Conservation (phyloP, 371 early-diverging fungal species). For the Rhizopus sp. region DNA sequence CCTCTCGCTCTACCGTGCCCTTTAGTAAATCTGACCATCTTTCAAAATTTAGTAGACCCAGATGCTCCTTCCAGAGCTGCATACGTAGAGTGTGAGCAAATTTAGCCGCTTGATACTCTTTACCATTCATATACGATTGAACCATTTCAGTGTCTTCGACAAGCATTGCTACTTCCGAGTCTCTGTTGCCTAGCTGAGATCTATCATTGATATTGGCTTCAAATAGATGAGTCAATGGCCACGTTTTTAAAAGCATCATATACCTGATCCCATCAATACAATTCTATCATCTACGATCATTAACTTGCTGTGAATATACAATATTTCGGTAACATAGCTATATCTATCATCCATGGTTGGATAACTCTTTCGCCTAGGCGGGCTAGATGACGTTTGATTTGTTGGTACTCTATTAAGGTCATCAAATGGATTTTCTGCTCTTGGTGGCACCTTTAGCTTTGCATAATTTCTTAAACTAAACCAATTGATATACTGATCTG, state of each 20-base stretch:
- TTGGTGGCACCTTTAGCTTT: constrained; percentile 35
- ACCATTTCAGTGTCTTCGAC: constrained; percentile 79
- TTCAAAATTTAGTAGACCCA: constrained; percentile 64
- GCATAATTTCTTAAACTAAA: constrained; percentile 78
- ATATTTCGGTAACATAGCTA: constrained; percentile 75
- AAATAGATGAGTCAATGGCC: background rate
- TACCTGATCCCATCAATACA: constrained; percentile 83
- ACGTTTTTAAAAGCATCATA: background rate
- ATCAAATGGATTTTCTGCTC: constrained; percentile 21
- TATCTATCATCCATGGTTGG: constrained; percentile 35
- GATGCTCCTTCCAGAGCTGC: constrained; percentile 85
- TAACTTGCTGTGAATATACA: constrained; percentile 92
- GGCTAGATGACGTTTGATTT: constrained; percentile 6
- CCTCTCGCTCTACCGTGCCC: background rate
- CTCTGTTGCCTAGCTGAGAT: constrained; percentile 84
- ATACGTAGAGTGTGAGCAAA: constrained; percentile 79
- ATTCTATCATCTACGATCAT: constrained; percentile 90
- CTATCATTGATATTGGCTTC: constrained; percentile 60
- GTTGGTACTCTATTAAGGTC: constrained; percentile 16
- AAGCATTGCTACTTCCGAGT: constrained; percentile 89
- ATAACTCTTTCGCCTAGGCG: background rate
- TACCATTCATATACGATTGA: constrained; percentile 71
- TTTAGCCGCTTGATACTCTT: constrained; percentile 69
- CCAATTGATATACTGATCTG: constrained; percentile 77
- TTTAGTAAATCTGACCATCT: constrained; percentile 37